Evolutionary conservation across 495 filamentous ascomycete genomes (phyloP), one percentile per base, ranked within the genome.

Genomic region (Hyaloscypha bicolor): DNA sequence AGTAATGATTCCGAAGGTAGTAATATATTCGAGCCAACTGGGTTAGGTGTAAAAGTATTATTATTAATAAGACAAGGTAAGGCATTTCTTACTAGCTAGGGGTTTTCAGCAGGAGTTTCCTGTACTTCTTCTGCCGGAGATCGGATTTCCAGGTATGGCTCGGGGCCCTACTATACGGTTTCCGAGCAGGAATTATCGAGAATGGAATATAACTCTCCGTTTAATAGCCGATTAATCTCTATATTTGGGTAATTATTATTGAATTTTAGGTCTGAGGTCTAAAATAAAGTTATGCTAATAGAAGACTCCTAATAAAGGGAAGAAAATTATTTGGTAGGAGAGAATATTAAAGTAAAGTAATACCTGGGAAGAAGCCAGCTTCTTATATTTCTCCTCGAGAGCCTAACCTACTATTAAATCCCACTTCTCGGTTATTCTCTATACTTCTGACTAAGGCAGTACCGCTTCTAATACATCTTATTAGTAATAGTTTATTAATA

Each of bases 351-450:
- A 25, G 25, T 2, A 25, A 2, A 25, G 25, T 25, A 25, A 25
- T 25, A 25, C 25, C 25, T 22, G 55, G 55, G 25, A 57, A 57
- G 55, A 3, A 57, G 3, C 12, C 55, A 3, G 22, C 55, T 57
- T 57, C 55, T 57, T 57, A 57, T 57, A 57, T 22, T 30, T 57
- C 22, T 25, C 16, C 22, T 57, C 22, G 25, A 57, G 55, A 57
- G 55, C 9, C 25, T 3, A 4, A 30, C 42, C 42, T 2, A 48
- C 42, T 48, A 1, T n/a, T 2, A n/a, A 2, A 48, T 48, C 42
- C 42, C 2, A 48, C 42, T 48, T 48, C n/a, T 12, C 42, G 11
- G n/a, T 48, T 2, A 48, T 48, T 11, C 42, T 48, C n/a, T 1
- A 2, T 48, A 2, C 42, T 48, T 25, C 25, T 48, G 1, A 2